A percentile compares a stretch with the other conserved stretches of the same genome.
Conservation (phyloP, 1,284 basidiomycete species). For the Ceratobasidium sp. region DNA sequence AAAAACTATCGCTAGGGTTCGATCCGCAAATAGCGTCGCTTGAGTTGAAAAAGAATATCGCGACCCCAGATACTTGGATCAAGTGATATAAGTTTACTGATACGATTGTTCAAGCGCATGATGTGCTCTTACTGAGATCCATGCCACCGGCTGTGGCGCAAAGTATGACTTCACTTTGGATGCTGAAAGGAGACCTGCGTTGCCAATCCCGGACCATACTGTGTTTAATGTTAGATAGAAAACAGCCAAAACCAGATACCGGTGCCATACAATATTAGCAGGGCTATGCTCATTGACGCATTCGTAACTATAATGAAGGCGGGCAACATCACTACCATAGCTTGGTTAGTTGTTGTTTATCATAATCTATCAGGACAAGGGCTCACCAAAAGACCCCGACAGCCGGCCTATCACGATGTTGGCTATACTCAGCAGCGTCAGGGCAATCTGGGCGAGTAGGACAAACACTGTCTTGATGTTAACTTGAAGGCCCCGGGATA, state of each 20-base stretch:
- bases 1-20: neutral
- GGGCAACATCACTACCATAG: constrained; percentile 7
- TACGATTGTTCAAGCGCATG: neutral
- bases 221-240: neutral
- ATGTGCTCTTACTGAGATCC: constrained; percentile 20
- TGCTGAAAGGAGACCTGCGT: constrained; percentile 8
- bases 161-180: constrained; percentile 14
- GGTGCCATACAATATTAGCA: constrained; percentile 2
- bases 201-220: constrained; percentile 9
- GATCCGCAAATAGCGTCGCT: constrained; percentile 1
- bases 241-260: neutral
- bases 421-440: constrained; percentile 15
- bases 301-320: constrained; percentile 25
- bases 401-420: constrained; percentile 11
- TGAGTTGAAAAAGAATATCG: constrained; percentile 7
- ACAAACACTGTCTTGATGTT: neutral
- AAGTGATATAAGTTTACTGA: neutral
- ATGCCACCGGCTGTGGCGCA: constrained; percentile 13
- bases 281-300: constrained; percentile 13
- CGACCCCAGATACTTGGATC: constrained; percentile 12
- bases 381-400: constrained; percentile 5
- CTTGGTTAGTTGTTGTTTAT: neutral
- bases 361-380: neutral
- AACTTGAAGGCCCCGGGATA: neutral
- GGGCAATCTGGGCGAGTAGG: neutral